Conservation (phyloP, 2,329 filamentous ascomycete species). For the Aspergillus amoenus region DNA sequence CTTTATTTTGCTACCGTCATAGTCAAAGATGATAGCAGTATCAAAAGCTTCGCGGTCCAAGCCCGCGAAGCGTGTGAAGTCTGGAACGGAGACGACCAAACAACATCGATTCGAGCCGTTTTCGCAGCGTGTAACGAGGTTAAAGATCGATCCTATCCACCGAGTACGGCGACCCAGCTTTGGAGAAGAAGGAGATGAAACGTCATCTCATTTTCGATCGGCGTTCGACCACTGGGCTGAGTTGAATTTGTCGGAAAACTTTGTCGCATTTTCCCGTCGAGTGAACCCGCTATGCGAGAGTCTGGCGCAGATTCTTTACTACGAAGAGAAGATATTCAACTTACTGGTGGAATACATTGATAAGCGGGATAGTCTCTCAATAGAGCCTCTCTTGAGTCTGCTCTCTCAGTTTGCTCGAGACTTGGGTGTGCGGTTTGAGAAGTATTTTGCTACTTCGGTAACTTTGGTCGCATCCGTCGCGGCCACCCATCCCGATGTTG, state of each 20-base stretch:
- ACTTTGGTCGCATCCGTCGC: conserved; percentile 75
- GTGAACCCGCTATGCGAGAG: conserved; percentile 80
- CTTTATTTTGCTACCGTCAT: conserved; percentile 19
- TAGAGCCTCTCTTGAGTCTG: conserved; percentile 86
- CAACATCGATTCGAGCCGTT: conserved; percentile 92
- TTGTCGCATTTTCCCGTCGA: conserved; percentile 73
- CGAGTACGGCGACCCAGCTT: conserved; percentile 79
- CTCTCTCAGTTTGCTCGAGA: conserved; percentile 94
- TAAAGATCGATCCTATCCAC: conserved; percentile 92
- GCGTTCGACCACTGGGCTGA: conserved; percentile 87
- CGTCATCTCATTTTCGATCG: conserved; percentile 83
- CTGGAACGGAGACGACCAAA: conserved; percentile 71
- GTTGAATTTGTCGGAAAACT: conserved; percentile 81
- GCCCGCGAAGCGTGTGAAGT: conserved; percentile 65
- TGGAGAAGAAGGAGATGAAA: conserved; percentile 71
- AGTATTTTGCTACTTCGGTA: conserved; percentile 76
- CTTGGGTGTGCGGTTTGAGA: conserved; percentile 81
- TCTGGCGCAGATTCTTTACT: conserved; percentile 86
- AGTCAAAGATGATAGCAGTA: conserved; percentile 47
- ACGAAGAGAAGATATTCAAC: conserved; percentile 81
- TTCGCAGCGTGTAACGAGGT: conserved; percentile 81
- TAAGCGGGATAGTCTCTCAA: conserved; percentile 71
- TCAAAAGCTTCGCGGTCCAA: conserved; percentile 68
- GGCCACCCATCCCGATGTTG: conserved; percentile 71
- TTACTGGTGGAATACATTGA: conserved; percentile 74